Conservation (phyloP, 2,329 filamentous ascomycete species). For the Beauveria medogensis region DNA sequence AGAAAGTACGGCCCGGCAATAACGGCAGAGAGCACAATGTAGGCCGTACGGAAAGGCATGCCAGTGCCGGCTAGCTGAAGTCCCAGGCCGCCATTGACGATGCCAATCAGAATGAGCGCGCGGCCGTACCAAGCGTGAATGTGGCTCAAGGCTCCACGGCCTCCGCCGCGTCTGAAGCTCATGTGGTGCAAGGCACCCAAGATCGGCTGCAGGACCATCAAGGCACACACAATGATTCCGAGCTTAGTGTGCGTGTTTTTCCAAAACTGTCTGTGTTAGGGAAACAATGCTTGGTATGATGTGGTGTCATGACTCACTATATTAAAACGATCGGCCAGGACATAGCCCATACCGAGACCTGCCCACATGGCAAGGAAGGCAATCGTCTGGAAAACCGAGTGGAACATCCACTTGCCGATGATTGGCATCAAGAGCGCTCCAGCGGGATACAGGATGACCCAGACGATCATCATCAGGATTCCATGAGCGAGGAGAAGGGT, state of each 20-base stretch:
- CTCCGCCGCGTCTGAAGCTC: constrained; percentile 38
- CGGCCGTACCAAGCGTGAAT: constrained; percentile 57
- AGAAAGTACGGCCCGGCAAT: constrained; percentile 37
- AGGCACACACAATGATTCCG: constrained; percentile 44
- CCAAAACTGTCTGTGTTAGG: constrained; percentile 36
- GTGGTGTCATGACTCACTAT: constrained; percentile 30
- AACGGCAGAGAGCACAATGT: constrained; percentile 46
- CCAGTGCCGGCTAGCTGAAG: constrained; percentile 39
- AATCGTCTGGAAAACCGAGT: constrained; percentile 47
- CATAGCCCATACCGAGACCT: constrained; percentile 50
- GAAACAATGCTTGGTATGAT: background rate
- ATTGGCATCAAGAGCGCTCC: constrained; percentile 54
- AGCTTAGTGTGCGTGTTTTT: constrained; percentile 45
- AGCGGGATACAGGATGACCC: constrained; percentile 51
- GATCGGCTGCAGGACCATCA: constrained; percentile 50
- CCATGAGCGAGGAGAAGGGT: constrained; percentile 41
- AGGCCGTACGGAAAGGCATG: constrained; percentile 40
- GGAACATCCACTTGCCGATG: constrained; percentile 48
- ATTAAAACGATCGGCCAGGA: constrained; percentile 31
- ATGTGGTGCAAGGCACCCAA: constrained; percentile 51
- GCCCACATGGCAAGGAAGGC: constrained; percentile 50
- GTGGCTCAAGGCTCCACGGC: constrained; percentile 44
- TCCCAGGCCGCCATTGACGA: constrained; percentile 57
- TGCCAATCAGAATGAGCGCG: constrained; percentile 46
- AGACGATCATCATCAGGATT: constrained; percentile 52